Base-by-base conservation (phyloP, 805 yeast species). In the Pichia scutulata region DNA sequence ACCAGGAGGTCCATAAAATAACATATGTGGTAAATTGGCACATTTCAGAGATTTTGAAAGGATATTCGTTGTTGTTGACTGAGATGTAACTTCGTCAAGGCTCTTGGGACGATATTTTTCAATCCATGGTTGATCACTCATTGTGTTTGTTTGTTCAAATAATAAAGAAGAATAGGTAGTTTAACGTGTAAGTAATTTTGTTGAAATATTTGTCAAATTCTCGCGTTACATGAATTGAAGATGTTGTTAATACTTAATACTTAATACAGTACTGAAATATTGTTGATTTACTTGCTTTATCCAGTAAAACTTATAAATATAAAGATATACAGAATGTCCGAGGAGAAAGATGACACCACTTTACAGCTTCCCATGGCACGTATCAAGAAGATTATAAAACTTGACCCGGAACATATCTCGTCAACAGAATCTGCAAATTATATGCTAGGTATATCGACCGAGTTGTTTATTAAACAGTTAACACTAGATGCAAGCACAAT, bases 1-100 rank as follows among this genome's bases (percentile, higher is more conserved):
- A 22, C 96, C 96, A 46, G 96, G 96, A 1, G 96, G 96, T 0
- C 96, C 96, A 63, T 88, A 89, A 69, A 88, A 88, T 39, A 88
- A 68, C 93, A 88, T 84, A 65, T 88, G 96, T 3, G 98, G 97
- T 49, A 88, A 70, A 64, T 92, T 93, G 26, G 90, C 85, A 13
- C 92, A 78, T 51, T 80, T 74, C 19, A 93, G 66, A 1, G 96
- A 86, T 61, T 82, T 81, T 64, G 86, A 84, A 53, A 93, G 71
- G 28, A 93, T 92, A 21, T 77, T 78, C 12, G 92, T 87, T 0
- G 98, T 89, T 57, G 88, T 89, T 46, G 84, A 92, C 64, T 93
- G 99, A 0, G 98, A 87, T 5, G 97, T 75, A 19, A 93, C 89
- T 57, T 93, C 98, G 58, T 82, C 86, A 39, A 93, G 73, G 43